Evolutionary conservation across 164 flowering plant species (phyloP).

Genomic region (Berberis thunbergii): DNA sequence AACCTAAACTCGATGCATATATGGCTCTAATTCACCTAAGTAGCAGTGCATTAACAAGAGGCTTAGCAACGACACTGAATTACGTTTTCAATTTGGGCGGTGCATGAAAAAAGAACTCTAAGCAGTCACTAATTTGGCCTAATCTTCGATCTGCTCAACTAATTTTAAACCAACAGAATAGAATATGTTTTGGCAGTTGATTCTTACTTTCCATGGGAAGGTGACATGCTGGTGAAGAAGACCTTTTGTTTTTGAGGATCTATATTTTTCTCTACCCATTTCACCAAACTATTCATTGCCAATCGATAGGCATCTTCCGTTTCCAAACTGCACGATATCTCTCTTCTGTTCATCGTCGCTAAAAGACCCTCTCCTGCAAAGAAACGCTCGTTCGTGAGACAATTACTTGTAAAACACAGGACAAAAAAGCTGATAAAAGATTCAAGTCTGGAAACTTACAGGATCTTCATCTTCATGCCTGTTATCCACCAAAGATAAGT

Average conservation of each 20-base stretch:
- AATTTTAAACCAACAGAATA: too few relatives aligned
- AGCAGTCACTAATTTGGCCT: background rate
- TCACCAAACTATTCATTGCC: constrained; percentile 63
- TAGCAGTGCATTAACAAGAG: too few relatives aligned
- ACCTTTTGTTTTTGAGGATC: constrained; percentile 49
- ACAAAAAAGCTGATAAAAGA: background rate
- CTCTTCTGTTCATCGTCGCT: constrained; percentile 27
- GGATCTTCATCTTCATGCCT: constrained; percentile 52
- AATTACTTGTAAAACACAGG: background rate
- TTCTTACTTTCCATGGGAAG: constrained; percentile 49
- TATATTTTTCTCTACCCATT: constrained; percentile 60
- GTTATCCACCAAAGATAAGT: constrained; percentile 83
- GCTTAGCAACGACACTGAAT: too few relatives aligned
- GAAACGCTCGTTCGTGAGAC: background rate
- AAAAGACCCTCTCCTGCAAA: constrained; percentile 50
- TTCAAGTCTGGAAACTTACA: constrained; percentile 21
- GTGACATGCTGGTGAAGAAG: constrained; percentile 82
- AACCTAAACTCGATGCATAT: too few relatives aligned
- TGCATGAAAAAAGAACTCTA: background rate
- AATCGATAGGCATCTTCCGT: constrained; percentile 61
- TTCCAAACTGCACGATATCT: constrained; percentile 33
- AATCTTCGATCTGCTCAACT: too few relatives aligned
- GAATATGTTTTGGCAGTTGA: background rate
- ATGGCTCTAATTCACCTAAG: too few relatives aligned
- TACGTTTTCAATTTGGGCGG: too few relatives aligned